Base-by-base conservation (phyloP, 106 monocot genomes). In the Dendrobium officinale region DNA sequence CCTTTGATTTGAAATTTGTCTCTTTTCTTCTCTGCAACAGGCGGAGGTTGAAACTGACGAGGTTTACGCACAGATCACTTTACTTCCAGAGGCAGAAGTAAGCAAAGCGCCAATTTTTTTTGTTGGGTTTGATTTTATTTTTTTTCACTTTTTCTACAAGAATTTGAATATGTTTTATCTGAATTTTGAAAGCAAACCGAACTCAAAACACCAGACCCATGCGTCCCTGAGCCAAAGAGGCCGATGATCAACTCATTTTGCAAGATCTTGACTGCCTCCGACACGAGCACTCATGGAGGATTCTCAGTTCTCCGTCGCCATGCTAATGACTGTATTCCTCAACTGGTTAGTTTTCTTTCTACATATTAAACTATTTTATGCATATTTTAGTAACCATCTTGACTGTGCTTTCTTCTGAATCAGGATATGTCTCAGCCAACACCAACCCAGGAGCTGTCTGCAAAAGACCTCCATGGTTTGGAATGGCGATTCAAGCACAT, bases 21-120 rank as follows among this genome's bases (percentile, higher is more conserved):
- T 75, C 2, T 44, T 15, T 75, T 74, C 20, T 44, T 75, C 17
- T 44, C 7, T 44, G 42, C 18, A n/a, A 76, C 49, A 95, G 95
- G 95, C 95, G 42, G 95, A 95, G 73, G 67, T 80, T 55, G 95
- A 96, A 81, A 91, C 91, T 4, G 95, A 96, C 78, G 95, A 96
- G 81, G 93, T 95, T 26, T 95, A 87, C 80, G 95, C 89, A 15
- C 92, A 92, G 70, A 91, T 95, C 15, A 90, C 88, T 2, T 82
- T 95, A 56, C 86, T 83, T 47, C 95, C 95, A 0, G 95, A 92
- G 33, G 24, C 81, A 2, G 86, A 89, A 79, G 95, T 95, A 84
- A 92, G 87, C 73, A 64, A 43, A 19, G 41, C 6, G 2, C 74
- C 43, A 42, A 19, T 61, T 13, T 11, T 5, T 37, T 55, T 55